Conservation (phyloP, 2,329 filamentous ascomycete species). For the Paraconiothyrium brasiliense region DNA sequence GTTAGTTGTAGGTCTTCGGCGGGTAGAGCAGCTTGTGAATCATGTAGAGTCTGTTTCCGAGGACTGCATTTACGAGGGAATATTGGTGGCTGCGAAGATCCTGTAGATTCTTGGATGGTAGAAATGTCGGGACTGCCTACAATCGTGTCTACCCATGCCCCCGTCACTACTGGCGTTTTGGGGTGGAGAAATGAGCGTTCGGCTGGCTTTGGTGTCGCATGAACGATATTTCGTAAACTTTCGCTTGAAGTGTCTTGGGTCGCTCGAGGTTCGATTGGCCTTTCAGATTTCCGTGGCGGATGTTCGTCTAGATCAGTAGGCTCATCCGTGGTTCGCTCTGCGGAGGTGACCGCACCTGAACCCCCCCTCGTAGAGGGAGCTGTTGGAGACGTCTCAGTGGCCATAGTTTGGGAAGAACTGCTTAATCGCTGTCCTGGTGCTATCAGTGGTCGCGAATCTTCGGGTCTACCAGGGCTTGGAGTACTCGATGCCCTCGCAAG, state of each 20-base stretch:
- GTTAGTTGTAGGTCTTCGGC: slow-evolving; percentile 13
- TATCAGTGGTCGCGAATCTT: slow-evolving; percentile 33
- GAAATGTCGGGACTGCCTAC: slow-evolving; percentile 56
- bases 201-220: slow-evolving; percentile 41
- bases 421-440: slow-evolving; percentile 27
- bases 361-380: slow-evolving; percentile 5
- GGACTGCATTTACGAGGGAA: slow-evolving; percentile 32
- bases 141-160: slow-evolving; percentile 60
- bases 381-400: slow-evolving; percentile 10
- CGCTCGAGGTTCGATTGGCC: slow-evolving; percentile 15
- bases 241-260: slow-evolving; percentile 17
- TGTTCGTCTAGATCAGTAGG: neutral
- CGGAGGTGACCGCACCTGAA: slow-evolving; percentile 10
- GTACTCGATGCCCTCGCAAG: slow-evolving; percentile 59
- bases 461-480: slow-evolving; percentile 52
- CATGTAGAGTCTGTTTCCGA: slow-evolving; percentile 24
- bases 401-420: slow-evolving; percentile 26
- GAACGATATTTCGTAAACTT: slow-evolving; percentile 23
- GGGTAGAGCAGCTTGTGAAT: slow-evolving; percentile 12
- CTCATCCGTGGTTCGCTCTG: slow-evolving; percentile 6
- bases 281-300: slow-evolving; percentile 12
- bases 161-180: slow-evolving; percentile 58
- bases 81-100: slow-evolving; percentile 23
- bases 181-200: slow-evolving; percentile 34
- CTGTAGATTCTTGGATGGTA: slow-evolving; percentile 26